Percentiles rank a stretch among this genome's conserved stretches.
phyloP scores from a whole-genome alignment of 495 filamentous ascomycete species.

The Xylaria bambusicola region DNA sequence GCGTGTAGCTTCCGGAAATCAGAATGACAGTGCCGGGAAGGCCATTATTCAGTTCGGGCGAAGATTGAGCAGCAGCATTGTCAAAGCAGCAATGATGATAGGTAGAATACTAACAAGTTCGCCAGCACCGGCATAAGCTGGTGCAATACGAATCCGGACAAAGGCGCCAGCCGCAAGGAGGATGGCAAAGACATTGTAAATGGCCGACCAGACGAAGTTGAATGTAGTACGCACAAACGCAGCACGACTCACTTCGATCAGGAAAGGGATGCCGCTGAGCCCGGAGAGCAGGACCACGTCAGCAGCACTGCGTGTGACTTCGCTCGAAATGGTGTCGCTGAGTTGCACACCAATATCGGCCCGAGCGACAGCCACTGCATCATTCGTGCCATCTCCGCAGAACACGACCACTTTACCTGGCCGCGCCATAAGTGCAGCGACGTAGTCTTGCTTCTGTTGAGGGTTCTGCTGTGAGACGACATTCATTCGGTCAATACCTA shows the following conservation, averaged over 20 bases:
- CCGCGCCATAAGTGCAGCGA: conserved; percentile 44
- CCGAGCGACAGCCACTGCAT: conserved; percentile 70
- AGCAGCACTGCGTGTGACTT: conserved; percentile 67
- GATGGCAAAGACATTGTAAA: conserved; percentile 76
- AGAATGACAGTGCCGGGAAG: neutral
- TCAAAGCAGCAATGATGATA: conserved; percentile 60
- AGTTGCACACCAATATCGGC: conserved; percentile 76
- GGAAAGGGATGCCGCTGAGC: conserved; percentile 58
- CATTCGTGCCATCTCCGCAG: conserved; percentile 80
- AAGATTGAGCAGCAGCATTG: conserved; percentile 34
- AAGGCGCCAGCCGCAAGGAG: conserved; percentile 72
- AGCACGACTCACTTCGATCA: conserved; percentile 60
- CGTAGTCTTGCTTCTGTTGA: conserved; percentile 63
- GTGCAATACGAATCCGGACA: conserved; percentile 60
- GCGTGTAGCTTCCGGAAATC: neutral
- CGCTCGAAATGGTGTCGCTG: conserved; percentile 45
- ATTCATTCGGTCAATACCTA: conserved; percentile 54
- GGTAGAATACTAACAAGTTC: conserved; percentile 79
- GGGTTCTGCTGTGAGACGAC: conserved; percentile 57
- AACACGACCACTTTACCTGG: conserved; percentile 57
- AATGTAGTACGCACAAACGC: conserved; percentile 60
- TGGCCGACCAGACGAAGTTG: conserved; percentile 73
- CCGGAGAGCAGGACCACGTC: conserved; percentile 67
- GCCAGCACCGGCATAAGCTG: conserved; percentile 72
- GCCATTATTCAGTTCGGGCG: neutral